Evolutionary conservation across 2,329 filamentous ascomycete genomes (phyloP), one percentile per base, ranked within the genome.

Genomic region (Zasmidium angulare): DNA sequence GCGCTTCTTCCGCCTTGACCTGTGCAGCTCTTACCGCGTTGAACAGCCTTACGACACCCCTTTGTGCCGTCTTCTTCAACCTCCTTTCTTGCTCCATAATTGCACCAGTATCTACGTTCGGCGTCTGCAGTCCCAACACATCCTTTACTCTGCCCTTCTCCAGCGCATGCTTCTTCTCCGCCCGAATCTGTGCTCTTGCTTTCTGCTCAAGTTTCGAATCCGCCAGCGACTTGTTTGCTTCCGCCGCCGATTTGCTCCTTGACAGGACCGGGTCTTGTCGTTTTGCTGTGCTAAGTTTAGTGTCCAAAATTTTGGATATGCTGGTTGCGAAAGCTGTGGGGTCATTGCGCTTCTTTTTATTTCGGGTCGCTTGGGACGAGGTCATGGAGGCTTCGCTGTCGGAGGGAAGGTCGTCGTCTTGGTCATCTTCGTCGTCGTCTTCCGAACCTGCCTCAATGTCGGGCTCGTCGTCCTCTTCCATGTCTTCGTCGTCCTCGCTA

Each of bases 1-100:
- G 87, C 3, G 91, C 89, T 75, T 93, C 87, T 60, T 88, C 85
- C 1, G 89, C 93, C 75, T 93, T 90, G 58, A 97, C 89, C 77
- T 99, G 95, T 14, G 95, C 93, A 21, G 91, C 91, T 48, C 93
- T 83, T 29, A 99, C 92, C 0, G 95, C 95, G 75, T 98, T 97
- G 78, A 99, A 99, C 59, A 99, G 81, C 80, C 93, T 96, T 22
- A 98, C 89, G 46, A 99, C 95, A 84, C 93, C 93, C 56, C 91
- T 84, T 77, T 97, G 91, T 48, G 93, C 93, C 51, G 90, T 91
- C 80, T 96, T 95, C 70, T 90, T 86, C 71, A 98, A 75, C 64
- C 86, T 81, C 78, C 87, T 89, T 80, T 98, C 93, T 68, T 87
- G 84, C 71, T 89, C 90, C 17, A 82, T 76, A 7, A 85, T 79